These are phyloP conservation scores for Leccinum longicurvipes DNA, from an alignment of 768 basidiomycete genomes.

Conservation along the genomic window DNA sequence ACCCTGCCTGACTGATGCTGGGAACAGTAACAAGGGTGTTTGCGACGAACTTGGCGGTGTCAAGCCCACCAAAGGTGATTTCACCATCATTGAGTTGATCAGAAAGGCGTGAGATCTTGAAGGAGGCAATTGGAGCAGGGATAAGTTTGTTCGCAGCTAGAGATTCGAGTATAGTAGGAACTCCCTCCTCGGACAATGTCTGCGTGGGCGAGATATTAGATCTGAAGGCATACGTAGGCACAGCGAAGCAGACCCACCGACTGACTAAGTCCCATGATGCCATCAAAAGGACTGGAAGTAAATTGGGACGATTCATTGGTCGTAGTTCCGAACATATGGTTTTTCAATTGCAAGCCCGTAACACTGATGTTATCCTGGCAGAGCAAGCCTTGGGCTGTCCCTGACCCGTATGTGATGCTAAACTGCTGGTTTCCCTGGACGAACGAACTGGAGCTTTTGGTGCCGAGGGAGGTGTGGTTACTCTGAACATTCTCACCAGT, in stretches of 20 bases:
- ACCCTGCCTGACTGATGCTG: constrained; percentile 66
- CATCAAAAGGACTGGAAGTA: constrained; percentile 57
- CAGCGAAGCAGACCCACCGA: constrained; percentile 44
- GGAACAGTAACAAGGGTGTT: constrained; percentile 53
- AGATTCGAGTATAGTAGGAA: constrained; percentile 68
- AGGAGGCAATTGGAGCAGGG: constrained; percentile 64
- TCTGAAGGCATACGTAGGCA: background rate
- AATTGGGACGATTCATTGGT: constrained; percentile 60
- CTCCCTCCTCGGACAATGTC: constrained; percentile 62
- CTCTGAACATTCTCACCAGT: constrained; percentile 52
- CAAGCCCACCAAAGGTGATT: constrained; percentile 78
- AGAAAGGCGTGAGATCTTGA: constrained; percentile 72
- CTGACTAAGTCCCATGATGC: constrained; percentile 75
- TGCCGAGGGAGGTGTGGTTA: constrained; percentile 64
- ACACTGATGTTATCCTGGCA: constrained; percentile 60
- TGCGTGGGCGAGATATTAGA: constrained; percentile 18
- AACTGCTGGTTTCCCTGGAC: constrained; percentile 48
- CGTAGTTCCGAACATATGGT: constrained; percentile 70
- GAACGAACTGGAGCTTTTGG: constrained; percentile 61
- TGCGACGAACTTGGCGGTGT: constrained; percentile 63
- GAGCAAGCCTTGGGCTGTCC: constrained; percentile 61
- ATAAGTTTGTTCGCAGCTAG: constrained; percentile 59
- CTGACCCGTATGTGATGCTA: constrained; percentile 66
- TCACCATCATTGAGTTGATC: constrained; percentile 69
- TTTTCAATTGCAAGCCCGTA: constrained; percentile 55